Base-by-base conservation (phyloP, 805 yeast species). In the Ogataea nakhonphanomensis region DNA sequence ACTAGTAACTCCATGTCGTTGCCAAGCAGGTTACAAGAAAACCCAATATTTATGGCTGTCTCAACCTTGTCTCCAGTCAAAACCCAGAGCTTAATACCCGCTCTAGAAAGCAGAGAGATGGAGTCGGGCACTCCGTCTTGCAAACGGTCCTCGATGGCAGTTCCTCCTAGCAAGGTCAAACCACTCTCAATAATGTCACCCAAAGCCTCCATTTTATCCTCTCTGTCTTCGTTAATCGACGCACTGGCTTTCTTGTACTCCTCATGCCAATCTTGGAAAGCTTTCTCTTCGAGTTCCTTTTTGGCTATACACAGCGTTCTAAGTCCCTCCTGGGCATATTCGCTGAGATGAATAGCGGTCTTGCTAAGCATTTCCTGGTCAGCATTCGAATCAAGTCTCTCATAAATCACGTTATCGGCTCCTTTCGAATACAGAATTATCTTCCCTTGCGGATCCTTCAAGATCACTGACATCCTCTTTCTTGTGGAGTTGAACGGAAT, bases 21-120 rank as follows among this genome's bases (percentile, higher is more conserved):
- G 35, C 76, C 78, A 37, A 84, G 66, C 51, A 84, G 67, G 47
- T 84, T 82, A 63, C 91, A 84, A 11, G 87, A 79, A 55, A 81
- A 84, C 1, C 91, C 93, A 60, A 84, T 84, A 57, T 83, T 81
- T 57, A 84, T 84, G 3, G 93, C 93, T 8, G 93, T 84, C 61
- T 84, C 93, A 37, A 84, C 78, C 58, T 81, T 78, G 61, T 84
- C 93, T 48, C 93, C 93, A 8, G 93, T 84, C 23, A 84, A 68
- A 38, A 84, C 90, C 93, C 93, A 84, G 35, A 84, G 66, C 59
- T 84, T 84, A 53, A 84, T 79, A 35, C 93, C 93, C 0, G 90
- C 91, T 34, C 72, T 66, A 5, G 79, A 76, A 36, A 84, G 67
- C 29, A 78, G 58, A 11, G 81, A 74, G 51, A 84, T 84, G 1